Evolutionary conservation across 2,329 filamentous ascomycete species (phyloP), one percentile per base, ranked within the genome.

Genomic region (Colletotrichum simmondsii): DNA sequence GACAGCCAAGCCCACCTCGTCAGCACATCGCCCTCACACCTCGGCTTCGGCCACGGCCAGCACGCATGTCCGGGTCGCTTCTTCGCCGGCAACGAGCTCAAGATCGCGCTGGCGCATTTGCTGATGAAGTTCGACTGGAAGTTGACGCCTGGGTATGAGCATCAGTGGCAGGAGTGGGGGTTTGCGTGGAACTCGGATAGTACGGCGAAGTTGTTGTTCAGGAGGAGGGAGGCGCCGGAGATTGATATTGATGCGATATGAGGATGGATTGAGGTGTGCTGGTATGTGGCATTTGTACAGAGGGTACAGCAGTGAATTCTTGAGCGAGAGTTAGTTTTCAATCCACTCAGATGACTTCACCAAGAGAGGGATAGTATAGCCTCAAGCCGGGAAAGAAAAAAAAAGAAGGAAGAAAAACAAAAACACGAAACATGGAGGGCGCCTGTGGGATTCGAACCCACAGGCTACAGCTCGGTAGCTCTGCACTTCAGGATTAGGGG

Each of bases 51-150:
- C 0, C 80, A 82, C 1, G 83, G 82, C 4, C 77, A 79, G 28
- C 81, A 84, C 71, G 82, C 83, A 2, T 84, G 83, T 67, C 83
- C 83, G 0, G 85, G 85, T 0, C 80, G 84, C 1, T 86, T 86
- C 81, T 86, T 86, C 72, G 85, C 85, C 16, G 78, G 78, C 19
- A 82, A 84, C 72, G 83, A 86, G 79, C 82, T 86, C 77, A 87
- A 87, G 56, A 59, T 74, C 16, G 72, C 72, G 32, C 46, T 74
- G 37, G 60, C 59, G 26, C 72, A 72, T n/a, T 26, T 74, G 6
- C 11, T 72, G 5, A 69, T 74, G 54, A 72, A 74, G 24, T 74
- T 65, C 5, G 66, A 72, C 32, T 72, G 65, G 66, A 35, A 63
- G 37, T 54, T 75, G 1, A 56, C 59, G 0, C 62, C 54, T 2